phyloP scores from a whole-genome alignment of 2,329 filamentous ascomycete species.

The Apiospora phragmitis region DNA sequence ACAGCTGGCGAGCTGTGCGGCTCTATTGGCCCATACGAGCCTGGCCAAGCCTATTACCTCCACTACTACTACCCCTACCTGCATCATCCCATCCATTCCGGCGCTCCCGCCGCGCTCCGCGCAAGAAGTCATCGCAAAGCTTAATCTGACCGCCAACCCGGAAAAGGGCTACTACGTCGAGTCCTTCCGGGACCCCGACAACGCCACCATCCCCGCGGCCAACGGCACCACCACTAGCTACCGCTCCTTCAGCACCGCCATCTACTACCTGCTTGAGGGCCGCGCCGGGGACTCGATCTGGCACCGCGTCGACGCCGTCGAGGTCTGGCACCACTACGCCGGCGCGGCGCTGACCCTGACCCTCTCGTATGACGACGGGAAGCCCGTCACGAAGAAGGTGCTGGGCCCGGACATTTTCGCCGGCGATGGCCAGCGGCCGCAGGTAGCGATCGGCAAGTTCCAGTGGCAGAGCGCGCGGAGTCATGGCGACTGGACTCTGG shows the following conservation, averaged over 20 bases:
- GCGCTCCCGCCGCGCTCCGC: slow-evolving; percentile 34
- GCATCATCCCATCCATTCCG: not conserved
- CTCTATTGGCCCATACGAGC: not conserved
- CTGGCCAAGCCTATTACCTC: not conserved
- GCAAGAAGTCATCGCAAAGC: slow-evolving; percentile 42
- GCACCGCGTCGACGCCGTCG: slow-evolving; percentile 51
- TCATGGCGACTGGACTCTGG: slow-evolving; percentile 48
- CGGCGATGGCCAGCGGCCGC: slow-evolving; percentile 38
- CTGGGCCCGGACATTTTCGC: slow-evolving; percentile 45
- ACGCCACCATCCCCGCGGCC: slow-evolving; percentile 15
- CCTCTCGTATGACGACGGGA: slow-evolving; percentile 45
- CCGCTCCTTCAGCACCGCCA: slow-evolving; percentile 49
- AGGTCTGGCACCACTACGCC: slow-evolving; percentile 57
- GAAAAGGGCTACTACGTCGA: slow-evolving; percentile 53
- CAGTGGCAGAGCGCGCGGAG: slow-evolving; percentile 50
- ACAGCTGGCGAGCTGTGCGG: not conserved
- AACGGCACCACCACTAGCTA: slow-evolving; percentile 11
- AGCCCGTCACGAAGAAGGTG: slow-evolving; percentile 32
- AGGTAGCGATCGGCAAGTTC: slow-evolving; percentile 40
- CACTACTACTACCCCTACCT: not conserved
- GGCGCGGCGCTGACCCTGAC: slow-evolving; percentile 49
- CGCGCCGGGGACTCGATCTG: slow-evolving; percentile 43
- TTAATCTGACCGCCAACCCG: slow-evolving; percentile 44
- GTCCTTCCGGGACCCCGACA: slow-evolving; percentile 43
- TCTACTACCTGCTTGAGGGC: slow-evolving; percentile 51